Base-by-base conservation (phyloP, 768 basidiomycete genomes). In the Lactifluus volemus region DNA sequence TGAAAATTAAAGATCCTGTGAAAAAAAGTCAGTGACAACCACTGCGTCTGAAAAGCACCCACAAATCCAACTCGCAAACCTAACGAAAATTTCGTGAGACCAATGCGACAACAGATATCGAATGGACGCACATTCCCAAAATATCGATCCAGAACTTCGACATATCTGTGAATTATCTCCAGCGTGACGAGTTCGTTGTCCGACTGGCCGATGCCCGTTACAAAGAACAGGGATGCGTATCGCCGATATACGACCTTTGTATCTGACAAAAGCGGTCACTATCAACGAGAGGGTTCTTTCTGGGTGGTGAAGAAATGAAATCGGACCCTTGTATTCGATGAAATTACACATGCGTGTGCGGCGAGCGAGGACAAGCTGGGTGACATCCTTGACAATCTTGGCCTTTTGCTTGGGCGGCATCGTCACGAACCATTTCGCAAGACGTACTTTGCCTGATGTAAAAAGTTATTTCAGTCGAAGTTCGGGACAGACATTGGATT, bases 1-100 rank as follows among this genome's bases (percentile, higher is more conserved):
- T 98, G 90, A 71, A 98, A 98, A 76, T 97, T 97, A 82, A 97
- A 98, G 67, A 98, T 96, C 55, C 92, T 94, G 66, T 30, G 32
- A 34, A 34, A 15, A 38, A 48, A 60, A 48, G 19, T 60, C 30
- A 61, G 29, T 53, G 42, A 17, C 15, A 44, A 54, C 6, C 15
- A 3, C 25, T n/a, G 12, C 2, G 19, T n/a, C 29, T 30, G 47
- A 53, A 48, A 49, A 34, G 25, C 25, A 62, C 84, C 71, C 70
- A 94, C 92, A 98, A 76, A 73, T 98, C 96, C 59, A 98, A 77
- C 72, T 98, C 96, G 75, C 88, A 90, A 32, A 91, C 89, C 89
- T 90, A n/a, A 51, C 10, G 53, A 53, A 54, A 30, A 10, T 15
- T 65, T 50, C 55, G 48, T 50, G 19, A 64, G 38, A 11, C 5